phyloP scores from a whole-genome alignment of 192 early-diverging fungal genomes.

The Backusella morwellensis region DNA sequence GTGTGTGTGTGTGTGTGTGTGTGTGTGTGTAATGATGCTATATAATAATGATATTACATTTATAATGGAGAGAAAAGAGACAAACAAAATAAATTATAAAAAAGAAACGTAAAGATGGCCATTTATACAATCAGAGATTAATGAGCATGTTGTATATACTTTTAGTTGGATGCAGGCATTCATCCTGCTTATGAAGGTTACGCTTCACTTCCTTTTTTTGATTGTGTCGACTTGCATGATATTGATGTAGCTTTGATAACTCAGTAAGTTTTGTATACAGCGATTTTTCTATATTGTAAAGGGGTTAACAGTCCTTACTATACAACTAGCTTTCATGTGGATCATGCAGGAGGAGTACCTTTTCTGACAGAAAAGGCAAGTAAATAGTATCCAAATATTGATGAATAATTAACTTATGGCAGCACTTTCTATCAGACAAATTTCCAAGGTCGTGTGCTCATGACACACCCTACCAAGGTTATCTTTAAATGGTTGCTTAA shows the following conservation, averaged over 20 bases:
- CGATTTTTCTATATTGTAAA: neutral
- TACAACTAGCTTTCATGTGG: constrained; percentile 83
- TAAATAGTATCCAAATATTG: neutral
- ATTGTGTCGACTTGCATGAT: constrained; percentile 81
- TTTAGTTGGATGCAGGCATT: constrained; percentile 90
- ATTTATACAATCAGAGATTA: neutral
- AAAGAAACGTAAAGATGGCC: neutral
- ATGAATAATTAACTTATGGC: no score
- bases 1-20: constrained; percentile 4
- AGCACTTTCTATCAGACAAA: constrained; percentile 57
- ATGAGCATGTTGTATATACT: neutral
- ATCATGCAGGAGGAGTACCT: constrained; percentile 94
- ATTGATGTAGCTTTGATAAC: constrained; percentile 91
- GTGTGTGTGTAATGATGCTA: neutral
- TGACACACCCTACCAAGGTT: constrained; percentile 99
- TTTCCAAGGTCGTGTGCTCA: constrained; percentile 94
- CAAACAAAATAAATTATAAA: neutral
- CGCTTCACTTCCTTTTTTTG: constrained; percentile 90
- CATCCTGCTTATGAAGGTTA: constrained; percentile 92
- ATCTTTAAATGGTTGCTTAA: constrained; percentile 95
- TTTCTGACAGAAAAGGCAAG: constrained; percentile 92
- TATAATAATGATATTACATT: neutral
- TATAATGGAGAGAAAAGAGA: neutral
- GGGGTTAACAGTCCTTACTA: neutral
- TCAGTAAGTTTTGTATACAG: constrained; percentile 57